Conservation (phyloP, 805 yeast genomes). For the Candida adriatica region DNA sequence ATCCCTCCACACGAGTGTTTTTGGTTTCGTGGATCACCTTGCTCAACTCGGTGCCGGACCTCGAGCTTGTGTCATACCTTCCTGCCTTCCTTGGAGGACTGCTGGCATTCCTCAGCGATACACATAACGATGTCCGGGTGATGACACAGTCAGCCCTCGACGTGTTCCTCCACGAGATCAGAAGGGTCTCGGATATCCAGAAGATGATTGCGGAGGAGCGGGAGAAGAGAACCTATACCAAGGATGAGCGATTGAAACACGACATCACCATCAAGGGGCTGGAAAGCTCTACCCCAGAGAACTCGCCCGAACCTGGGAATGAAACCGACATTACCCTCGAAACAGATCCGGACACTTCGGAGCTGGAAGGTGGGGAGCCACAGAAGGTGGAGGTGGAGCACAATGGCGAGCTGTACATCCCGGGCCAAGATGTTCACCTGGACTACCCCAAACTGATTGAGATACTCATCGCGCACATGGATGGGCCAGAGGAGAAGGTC, state of each 20-base stretch:
- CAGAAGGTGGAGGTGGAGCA: constrained; percentile 19
- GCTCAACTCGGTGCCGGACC: constrained; percentile 87
- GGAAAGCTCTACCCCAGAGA: constrained; percentile 19
- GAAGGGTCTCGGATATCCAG: constrained; percentile 66
- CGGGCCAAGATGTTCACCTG: constrained; percentile 76
- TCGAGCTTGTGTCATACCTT: constrained; percentile 78
- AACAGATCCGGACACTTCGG: constrained; percentile 5
- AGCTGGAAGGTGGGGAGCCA: constrained; percentile 18
- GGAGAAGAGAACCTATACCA: constrained; percentile 7
- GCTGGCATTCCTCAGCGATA: constrained; percentile 69
- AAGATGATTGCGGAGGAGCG: constrained; percentile 35
- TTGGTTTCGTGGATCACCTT: constrained; percentile 90
- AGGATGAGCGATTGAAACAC: constrained; percentile 14
- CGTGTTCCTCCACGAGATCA: constrained; percentile 71
- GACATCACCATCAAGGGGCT: constrained; percentile 15
- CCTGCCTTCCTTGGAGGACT: constrained; percentile 88
- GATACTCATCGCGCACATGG: constrained; percentile 74
- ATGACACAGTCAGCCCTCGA: constrained; percentile 77
- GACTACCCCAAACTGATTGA: constrained; percentile 77
- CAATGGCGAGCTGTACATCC: constrained; percentile 52
- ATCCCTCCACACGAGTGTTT: constrained; percentile 88
- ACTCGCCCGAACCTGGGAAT: constrained; percentile 1
- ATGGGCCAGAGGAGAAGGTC: constrained; percentile 61
- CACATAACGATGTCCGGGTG: constrained; percentile 80
- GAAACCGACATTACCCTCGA: background rate